A percentile compares a stretch with the other conserved stretches of the same genome.
Evolutionary conservation across 495 filamentous ascomycete genomes (phyloP).

Genomic region (Hyaloscypha hepaticicola): DNA sequence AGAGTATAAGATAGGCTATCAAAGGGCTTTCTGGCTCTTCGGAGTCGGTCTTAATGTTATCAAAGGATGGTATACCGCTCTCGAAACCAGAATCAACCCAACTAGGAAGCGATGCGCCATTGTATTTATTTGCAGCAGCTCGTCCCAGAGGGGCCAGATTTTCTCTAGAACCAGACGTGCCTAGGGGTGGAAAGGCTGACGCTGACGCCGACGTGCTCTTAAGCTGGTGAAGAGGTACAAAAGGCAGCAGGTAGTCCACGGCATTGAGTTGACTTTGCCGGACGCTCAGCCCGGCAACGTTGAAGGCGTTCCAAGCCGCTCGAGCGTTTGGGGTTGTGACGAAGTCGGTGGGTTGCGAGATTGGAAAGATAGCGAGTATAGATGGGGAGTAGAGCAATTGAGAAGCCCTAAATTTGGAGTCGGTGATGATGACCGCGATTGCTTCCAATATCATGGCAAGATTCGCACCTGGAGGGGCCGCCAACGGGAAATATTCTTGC

Average conservation of each 20-base stretch:
- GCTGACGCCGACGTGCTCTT: slow-evolving; percentile 21
- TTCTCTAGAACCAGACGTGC: slow-evolving; percentile 27
- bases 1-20: slow-evolving; percentile 76
- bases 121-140: slow-evolving; percentile 13
- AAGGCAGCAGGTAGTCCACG: slow-evolving; percentile 61
- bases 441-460: slow-evolving; percentile 77
- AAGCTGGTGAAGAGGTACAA: slow-evolving; percentile 27
- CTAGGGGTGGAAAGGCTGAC: slow-evolving; percentile 33
- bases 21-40: slow-evolving; percentile 77
- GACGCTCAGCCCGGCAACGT: slow-evolving; percentile 33
- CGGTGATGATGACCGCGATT: slow-evolving; percentile 72
- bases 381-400: slow-evolving; percentile 76
- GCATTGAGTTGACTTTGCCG: slow-evolving; percentile 43
- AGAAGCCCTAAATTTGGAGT: slow-evolving; percentile 74
- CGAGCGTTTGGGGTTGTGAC: slow-evolving; percentile 25
- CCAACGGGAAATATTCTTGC: slow-evolving; percentile 46
- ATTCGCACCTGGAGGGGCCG: slow-evolving; percentile 57
- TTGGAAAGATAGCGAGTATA: slow-evolving; percentile 70
- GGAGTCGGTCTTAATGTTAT: slow-evolving; percentile 26
- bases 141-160: slow-evolving; percentile 18
- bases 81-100: slow-evolving; percentile 25
- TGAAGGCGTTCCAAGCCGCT: slow-evolving; percentile 40
- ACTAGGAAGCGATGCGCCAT: slow-evolving; percentile 18
- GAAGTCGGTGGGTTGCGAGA: slow-evolving; percentile 23
- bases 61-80: slow-evolving; percentile 5